Conservation (phyloP, 768 basidiomycete species). For the Podaxis sp. region DNA sequence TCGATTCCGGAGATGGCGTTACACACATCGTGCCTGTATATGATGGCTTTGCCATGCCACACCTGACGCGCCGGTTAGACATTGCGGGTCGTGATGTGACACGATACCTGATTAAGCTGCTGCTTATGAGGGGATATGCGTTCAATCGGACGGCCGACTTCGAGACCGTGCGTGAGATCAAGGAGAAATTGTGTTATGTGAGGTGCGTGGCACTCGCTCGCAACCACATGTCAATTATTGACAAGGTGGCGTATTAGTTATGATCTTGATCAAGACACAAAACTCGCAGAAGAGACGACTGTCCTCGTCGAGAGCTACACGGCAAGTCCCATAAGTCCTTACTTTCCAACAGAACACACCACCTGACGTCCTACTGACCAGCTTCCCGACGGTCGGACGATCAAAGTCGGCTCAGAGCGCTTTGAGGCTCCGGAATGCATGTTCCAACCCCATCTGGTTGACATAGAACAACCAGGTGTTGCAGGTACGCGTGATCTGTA, state of each 20-base stretch:
- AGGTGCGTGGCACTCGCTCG: slow-evolving; percentile 47
- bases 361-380: slow-evolving; percentile 26
- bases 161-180: slow-evolving; percentile 98
- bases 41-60: slow-evolving; percentile 94
- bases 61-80: slow-evolving; percentile 90
- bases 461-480: slow-evolving; percentile 94
- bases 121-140: slow-evolving; percentile 99
- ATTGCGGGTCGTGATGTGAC: slow-evolving; percentile 99
- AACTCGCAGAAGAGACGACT: slow-evolving; percentile 93
- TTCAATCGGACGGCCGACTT: slow-evolving; percentile 99
- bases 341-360: neutral
- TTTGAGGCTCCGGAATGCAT: slow-evolving; percentile 99
- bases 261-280: slow-evolving; percentile 94
- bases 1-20: slow-evolving; percentile 98
- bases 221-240: slow-evolving; percentile 51
- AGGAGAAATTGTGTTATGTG: slow-evolving; percentile 98
- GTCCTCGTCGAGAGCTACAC: slow-evolving; percentile 95
- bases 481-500: slow-evolving; percentile 58
- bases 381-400: slow-evolving; percentile 93
- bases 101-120: slow-evolving; percentile 97
- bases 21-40: slow-evolving; percentile 99
- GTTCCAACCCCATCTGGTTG: slow-evolving; percentile 99
- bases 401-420: slow-evolving; percentile 97
- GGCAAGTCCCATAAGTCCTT: slow-evolving; percentile 40
- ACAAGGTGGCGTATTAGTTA: slow-evolving; percentile 51